Evolutionary conservation across 2,329 filamentous ascomycete species (phyloP).

Genomic region (Penicillium digitatum): DNA sequence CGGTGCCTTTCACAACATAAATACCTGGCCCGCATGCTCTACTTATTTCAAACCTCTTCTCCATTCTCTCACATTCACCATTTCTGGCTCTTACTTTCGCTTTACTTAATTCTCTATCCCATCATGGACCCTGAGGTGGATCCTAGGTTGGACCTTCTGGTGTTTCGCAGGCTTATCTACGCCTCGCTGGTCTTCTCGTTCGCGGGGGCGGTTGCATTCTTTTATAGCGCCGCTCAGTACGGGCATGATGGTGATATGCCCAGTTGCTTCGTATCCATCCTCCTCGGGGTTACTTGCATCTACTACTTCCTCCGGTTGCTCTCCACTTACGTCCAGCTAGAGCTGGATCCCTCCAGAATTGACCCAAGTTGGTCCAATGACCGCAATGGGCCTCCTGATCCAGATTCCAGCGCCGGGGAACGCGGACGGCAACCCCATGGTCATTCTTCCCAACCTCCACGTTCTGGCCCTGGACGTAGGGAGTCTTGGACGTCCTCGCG

Average conservation of each 20-base stretch:
- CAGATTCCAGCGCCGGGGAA: neutral
- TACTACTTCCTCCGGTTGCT: neutral
- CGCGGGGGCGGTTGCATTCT: neutral
- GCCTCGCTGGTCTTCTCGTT: neutral
- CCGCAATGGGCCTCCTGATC: neutral
- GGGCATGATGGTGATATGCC: fast-evolving
- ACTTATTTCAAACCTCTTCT: neutral
- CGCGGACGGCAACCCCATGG: fast-evolving
- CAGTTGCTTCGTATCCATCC: neutral
- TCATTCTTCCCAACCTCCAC: neutral
- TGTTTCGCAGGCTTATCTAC: no score
- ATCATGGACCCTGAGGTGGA: neutral
- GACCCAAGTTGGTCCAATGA: neutral
- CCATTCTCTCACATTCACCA: neutral
- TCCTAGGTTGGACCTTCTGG: no score
- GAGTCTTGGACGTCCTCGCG: neutral
- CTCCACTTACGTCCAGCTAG: neutral
- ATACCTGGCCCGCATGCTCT: neutral
- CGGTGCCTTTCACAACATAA: neutral
- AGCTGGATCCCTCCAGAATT: neutral
- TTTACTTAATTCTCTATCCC: neutral
- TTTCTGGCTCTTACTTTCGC: neutral
- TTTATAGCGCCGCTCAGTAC: neutral
- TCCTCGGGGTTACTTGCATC: neutral
- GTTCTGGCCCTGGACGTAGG: neutral